phyloP scores from a whole-genome alignment of 345 rosid species.

The Moringa oleifera region DNA sequence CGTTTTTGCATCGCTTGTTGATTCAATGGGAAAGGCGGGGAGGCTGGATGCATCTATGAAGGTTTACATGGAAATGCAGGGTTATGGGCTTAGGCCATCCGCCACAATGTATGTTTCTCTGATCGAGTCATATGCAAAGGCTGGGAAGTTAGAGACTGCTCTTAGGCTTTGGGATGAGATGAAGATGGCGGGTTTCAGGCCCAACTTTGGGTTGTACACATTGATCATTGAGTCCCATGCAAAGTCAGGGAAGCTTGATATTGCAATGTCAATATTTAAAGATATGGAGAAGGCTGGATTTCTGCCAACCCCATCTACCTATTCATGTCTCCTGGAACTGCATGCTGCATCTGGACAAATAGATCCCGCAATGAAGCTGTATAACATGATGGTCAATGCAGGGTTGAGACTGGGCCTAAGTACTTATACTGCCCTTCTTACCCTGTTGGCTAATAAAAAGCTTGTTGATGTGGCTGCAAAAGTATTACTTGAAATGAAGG shows the following conservation, averaged over 20 bases:
- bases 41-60: conserved; percentile 90
- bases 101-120: conserved; percentile 80
- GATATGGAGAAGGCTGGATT: conserved; percentile 98
- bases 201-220: conserved; percentile 84
- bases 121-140: conserved; percentile 84
- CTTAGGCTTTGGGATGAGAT: conserved; percentile 91
- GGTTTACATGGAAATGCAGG: conserved; percentile 82
- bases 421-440: conserved; percentile 70
- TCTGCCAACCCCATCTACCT: conserved; percentile 86
- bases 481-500: conserved; percentile 90
- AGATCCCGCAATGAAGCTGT: conserved; percentile 88
- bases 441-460: conserved; percentile 82
- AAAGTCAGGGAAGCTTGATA: conserved; percentile 93
- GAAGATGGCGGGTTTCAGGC: conserved; percentile 77
- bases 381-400: conserved; percentile 91
- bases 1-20: conserved; percentile 77
- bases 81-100: conserved; percentile 68
- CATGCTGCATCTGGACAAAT: conserved; percentile 89
- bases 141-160: conserved; percentile 88
- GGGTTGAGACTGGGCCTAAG: conserved; percentile 88
- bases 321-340: conserved; percentile 91
- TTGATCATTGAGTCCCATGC: conserved; percentile 89
- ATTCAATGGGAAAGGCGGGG: conserved; percentile 98
- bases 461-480: conserved; percentile 95
- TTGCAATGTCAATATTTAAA: conserved; percentile 70